Conservation (phyloP, 2,329 filamentous ascomycete genomes). For the Monosporascus sp. region DNA sequence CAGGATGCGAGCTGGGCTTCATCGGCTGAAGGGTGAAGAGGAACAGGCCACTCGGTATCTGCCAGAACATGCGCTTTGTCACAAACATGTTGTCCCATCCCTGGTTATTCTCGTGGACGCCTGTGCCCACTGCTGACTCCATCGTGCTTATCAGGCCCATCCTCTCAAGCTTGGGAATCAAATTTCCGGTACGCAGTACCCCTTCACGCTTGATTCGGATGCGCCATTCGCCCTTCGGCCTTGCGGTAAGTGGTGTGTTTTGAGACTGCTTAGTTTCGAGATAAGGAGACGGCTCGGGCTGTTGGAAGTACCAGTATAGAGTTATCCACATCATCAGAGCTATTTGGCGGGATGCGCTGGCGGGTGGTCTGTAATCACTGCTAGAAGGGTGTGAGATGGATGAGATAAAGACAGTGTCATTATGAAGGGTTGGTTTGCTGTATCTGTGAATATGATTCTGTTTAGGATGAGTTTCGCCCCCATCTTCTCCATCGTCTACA, state of each 20-base stretch:
- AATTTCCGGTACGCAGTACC: slow-evolving; percentile 76
- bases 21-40: slow-evolving; percentile 75
- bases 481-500: slow-evolving; percentile 23
- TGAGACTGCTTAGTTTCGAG: slow-evolving; percentile 59
- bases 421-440: slow-evolving; percentile 66
- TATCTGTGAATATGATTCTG: slow-evolving; percentile 57
- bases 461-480: slow-evolving; percentile 15
- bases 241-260: slow-evolving; percentile 62
- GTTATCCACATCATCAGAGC: slow-evolving; percentile 97
- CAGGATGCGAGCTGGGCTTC: slow-evolving; percentile 34
- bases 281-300: slow-evolving; percentile 64
- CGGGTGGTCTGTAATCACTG: slow-evolving; percentile 72
- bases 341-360: slow-evolving; percentile 80
- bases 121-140: slow-evolving; percentile 68
- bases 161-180: slow-evolving; percentile 85
- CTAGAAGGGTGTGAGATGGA: slow-evolving; percentile 81
- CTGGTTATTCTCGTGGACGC: slow-evolving; percentile 55
- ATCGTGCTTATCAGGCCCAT: slow-evolving; percentile 81
- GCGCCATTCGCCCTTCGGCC: slow-evolving; percentile 79
- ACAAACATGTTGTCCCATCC: slow-evolving; percentile 81
- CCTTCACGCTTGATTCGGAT: slow-evolving; percentile 82
- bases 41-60: slow-evolving; percentile 80
- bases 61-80: slow-evolving; percentile 81
- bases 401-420: slow-evolving; percentile 85
- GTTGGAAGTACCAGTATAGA: slow-evolving; percentile 96